Conservation (phyloP, 352 stramenopile genomes). For the Phytopythium ostracodes region DNA sequence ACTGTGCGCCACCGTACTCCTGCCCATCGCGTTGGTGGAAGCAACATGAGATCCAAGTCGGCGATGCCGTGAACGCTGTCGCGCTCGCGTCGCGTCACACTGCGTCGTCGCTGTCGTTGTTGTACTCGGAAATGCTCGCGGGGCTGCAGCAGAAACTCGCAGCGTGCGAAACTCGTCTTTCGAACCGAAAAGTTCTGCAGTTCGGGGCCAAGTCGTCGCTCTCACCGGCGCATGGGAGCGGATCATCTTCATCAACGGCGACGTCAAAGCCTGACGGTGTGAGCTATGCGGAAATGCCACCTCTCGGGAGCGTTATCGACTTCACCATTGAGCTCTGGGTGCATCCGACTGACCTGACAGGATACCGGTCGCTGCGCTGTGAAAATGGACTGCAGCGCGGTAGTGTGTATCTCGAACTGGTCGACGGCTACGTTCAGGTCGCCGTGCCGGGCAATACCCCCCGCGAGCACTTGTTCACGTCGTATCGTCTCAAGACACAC, state of each 20-base stretch:
- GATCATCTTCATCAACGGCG: background rate
- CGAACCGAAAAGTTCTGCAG: constrained; percentile 53
- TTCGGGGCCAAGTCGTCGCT: constrained; percentile 44
- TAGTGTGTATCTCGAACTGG: constrained; percentile 71
- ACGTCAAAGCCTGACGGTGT: constrained; percentile 46
- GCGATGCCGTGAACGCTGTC: constrained; percentile 1
- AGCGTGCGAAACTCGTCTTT: constrained; percentile 23
- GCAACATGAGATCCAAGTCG: constrained; percentile 32
- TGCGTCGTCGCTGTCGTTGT: constrained; percentile 64
- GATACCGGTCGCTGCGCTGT: constrained; percentile 62
- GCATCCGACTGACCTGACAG: constrained; percentile 52
- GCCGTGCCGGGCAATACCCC: constrained; percentile 69
- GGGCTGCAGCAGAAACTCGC: constrained; percentile 60
- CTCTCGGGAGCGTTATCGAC: constrained; percentile 51
- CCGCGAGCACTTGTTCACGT: constrained; percentile 63
- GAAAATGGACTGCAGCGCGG: constrained; percentile 71
- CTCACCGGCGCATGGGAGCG: constrained; percentile 3
- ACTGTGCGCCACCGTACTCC: constrained; percentile 54
- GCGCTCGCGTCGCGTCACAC: constrained; percentile 40
- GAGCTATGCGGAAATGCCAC: constrained; percentile 64
- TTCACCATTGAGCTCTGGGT: constrained; percentile 86
- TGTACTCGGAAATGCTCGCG: constrained; percentile 71
- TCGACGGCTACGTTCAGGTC: constrained; percentile 62
- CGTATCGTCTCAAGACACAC: constrained; percentile 44
- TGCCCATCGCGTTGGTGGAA: constrained; percentile 57